Conservation (phyloP, 768 basidiomycete species). For the Coprinopsis cinerea region DNA sequence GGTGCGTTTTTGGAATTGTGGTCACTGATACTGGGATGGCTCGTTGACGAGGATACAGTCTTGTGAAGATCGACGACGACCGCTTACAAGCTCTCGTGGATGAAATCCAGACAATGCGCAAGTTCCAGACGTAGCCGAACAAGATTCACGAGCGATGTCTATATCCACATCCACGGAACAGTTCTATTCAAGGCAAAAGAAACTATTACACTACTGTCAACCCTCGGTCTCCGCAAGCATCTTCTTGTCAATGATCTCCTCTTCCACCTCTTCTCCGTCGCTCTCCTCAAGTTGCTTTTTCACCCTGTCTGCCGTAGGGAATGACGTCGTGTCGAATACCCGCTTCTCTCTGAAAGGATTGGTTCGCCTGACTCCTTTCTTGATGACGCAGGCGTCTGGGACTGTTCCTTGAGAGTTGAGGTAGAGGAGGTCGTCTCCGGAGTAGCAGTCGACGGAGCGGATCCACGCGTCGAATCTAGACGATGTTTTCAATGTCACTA, state of each 20-base stretch:
- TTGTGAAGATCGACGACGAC: slow-evolving; percentile 87
- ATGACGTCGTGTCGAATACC: slow-evolving; percentile 60
- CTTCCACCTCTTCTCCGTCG: slow-evolving; percentile 34
- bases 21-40: no score
- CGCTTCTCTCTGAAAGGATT: slow-evolving; percentile 66
- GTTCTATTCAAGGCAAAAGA: background rate
- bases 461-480: slow-evolving; percentile 82
- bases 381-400: slow-evolving; percentile 63
- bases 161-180: background rate
- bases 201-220: no score
- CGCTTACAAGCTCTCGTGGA: slow-evolving; percentile 73
- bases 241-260: slow-evolving; percentile 31
- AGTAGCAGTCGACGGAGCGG: slow-evolving; percentile 65
- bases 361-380: slow-evolving; percentile 47
- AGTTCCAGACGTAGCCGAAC: slow-evolving; percentile 67
- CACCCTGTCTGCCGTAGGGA: slow-evolving; percentile 28
- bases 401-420: slow-evolving; percentile 75
- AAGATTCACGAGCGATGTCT: background rate
- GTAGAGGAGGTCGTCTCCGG: slow-evolving; percentile 73
- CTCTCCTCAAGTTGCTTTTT: slow-evolving; percentile 28
- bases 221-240: slow-evolving; percentile 51
- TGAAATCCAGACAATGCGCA: slow-evolving; percentile 87
- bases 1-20: slow-evolving; percentile 40
- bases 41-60: no score
- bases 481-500: background rate